Conservation (phyloP, 2,329 filamentous ascomycete genomes). For the Cladophialophora immunda region DNA sequence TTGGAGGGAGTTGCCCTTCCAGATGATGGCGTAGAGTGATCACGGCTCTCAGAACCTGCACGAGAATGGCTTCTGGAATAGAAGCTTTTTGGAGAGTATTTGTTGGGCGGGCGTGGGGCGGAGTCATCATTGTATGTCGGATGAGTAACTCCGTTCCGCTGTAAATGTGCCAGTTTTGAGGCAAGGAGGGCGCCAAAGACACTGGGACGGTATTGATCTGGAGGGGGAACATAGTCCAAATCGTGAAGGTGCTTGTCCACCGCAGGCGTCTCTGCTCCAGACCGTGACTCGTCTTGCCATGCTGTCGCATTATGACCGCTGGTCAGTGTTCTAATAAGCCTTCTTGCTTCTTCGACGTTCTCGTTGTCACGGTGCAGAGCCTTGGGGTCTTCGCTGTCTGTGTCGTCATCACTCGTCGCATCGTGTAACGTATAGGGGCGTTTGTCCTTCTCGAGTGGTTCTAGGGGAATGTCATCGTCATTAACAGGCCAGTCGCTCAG, state of each 20-base stretch:
- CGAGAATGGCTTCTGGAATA: conserved; percentile 23
- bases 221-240: conserved; percentile 36
- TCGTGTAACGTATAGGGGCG: conserved; percentile 41
- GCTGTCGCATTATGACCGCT: conserved; percentile 14
- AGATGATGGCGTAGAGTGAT: conserved; percentile 29
- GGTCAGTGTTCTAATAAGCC: conserved; percentile 34
- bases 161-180: conserved; percentile 33
- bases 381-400: conserved; percentile 31
- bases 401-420: conserved; percentile 39
- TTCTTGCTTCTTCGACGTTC: conserved; percentile 37
- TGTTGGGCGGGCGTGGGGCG: neutral
- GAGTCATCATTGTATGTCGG: conserved; percentile 28
- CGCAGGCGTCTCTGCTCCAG: conserved; percentile 33
- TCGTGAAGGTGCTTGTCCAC: conserved; percentile 37
- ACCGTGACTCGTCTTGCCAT: conserved; percentile 31
- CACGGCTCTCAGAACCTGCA: conserved; percentile 18
- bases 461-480: conserved; percentile 41
- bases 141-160: conserved; percentile 21
- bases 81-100: conserved; percentile 5
- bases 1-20: conserved; percentile 37
- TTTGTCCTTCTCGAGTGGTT: conserved; percentile 36
- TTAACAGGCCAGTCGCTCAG: conserved; percentile 35
- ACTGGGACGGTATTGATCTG: conserved; percentile 38
- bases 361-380: conserved; percentile 32
- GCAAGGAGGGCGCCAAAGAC: conserved; percentile 37